Evolutionary conservation across 768 basidiomycete species (phyloP).

Genomic region (Suillus alpinus): DNA sequence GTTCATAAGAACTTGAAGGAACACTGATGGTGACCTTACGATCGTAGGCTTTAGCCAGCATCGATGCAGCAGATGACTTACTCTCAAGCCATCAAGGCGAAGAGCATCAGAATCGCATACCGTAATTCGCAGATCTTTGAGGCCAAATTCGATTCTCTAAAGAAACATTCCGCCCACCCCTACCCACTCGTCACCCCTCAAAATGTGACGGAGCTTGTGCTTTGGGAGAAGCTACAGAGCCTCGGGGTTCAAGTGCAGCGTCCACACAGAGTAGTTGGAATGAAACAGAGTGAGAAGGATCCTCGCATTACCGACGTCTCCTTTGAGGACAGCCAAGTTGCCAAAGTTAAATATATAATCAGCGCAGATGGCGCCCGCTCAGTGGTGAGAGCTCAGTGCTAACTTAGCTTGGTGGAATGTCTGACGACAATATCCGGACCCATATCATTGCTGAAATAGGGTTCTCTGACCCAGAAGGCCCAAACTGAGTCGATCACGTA

Average conservation of each 20-base stretch:
- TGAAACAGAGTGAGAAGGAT: constrained; percentile 30
- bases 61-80: constrained; percentile 36
- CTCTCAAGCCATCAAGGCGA: constrained; percentile 28
- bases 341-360: constrained; percentile 45
- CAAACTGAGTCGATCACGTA: constrained; percentile 13
- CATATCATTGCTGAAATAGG: constrained; percentile 39
- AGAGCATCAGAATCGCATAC: constrained; percentile 27
- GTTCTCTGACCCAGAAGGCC: constrained; percentile 43
- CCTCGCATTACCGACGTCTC: constrained; percentile 33
- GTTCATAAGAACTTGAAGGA: not conserved
- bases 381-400: constrained; percentile 26
- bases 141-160: constrained; percentile 33
- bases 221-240: constrained; percentile 33
- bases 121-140: constrained; percentile 26
- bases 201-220: constrained; percentile 39
- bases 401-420: not conserved
- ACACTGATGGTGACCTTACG: constrained; percentile 11
- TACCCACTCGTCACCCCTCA: constrained; percentile 46
- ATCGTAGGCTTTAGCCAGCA: constrained; percentile 40
- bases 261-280: constrained; percentile 37
- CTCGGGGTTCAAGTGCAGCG: constrained; percentile 35
- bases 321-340: constrained; percentile 45
- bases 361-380: constrained; percentile 53
- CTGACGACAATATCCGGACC: constrained; percentile 29
- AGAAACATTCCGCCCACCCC: constrained; percentile 41